Evolutionary conservation across 2,329 filamentous ascomycete species (phyloP).

Genomic region (Coniochaeta hoffmannii): DNA sequence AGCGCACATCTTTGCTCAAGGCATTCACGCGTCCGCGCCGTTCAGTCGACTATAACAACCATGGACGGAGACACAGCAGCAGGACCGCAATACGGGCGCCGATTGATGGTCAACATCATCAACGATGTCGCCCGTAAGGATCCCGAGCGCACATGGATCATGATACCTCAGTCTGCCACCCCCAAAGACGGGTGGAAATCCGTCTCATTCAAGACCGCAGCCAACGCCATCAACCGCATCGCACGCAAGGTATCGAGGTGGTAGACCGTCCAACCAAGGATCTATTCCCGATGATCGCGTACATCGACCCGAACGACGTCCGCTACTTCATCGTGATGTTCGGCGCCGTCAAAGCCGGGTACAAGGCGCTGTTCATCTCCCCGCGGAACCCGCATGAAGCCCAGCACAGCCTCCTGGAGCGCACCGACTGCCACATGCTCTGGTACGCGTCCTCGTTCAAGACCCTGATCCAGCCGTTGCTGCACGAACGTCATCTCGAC

Average conservation of each 20-base stretch:
- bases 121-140: constrained; percentile 27
- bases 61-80: too few species aligned
- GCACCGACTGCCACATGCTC: constrained; percentile 32
- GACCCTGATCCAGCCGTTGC: constrained; percentile 25
- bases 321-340: constrained; percentile 18
- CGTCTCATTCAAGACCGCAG: constrained; percentile 28
- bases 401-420: constrained; percentile 35
- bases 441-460: constrained; percentile 23
- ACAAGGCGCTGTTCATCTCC: constrained; percentile 34
- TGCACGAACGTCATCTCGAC: constrained; percentile 31
- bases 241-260: constrained; percentile 24
- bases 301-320: constrained; percentile 31
- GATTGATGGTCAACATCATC: constrained; percentile 29
- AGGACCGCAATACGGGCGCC: too few species aligned
- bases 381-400: constrained; percentile 36
- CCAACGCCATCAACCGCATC: constrained; percentile 32
- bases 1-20: too few species aligned
- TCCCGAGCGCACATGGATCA: constrained; percentile 26
- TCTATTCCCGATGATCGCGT: constrained; percentile 32
- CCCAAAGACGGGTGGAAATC: constrained; percentile 31
- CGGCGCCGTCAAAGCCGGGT: constrained; percentile 24
- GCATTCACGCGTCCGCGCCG: too few species aligned
- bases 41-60: too few species aligned
- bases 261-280: constrained; percentile 17
- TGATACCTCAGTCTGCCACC: constrained; percentile 24